phyloP scores from a whole-genome alignment of 192 early-diverging fungal species.

The Coemansia sp. region DNA sequence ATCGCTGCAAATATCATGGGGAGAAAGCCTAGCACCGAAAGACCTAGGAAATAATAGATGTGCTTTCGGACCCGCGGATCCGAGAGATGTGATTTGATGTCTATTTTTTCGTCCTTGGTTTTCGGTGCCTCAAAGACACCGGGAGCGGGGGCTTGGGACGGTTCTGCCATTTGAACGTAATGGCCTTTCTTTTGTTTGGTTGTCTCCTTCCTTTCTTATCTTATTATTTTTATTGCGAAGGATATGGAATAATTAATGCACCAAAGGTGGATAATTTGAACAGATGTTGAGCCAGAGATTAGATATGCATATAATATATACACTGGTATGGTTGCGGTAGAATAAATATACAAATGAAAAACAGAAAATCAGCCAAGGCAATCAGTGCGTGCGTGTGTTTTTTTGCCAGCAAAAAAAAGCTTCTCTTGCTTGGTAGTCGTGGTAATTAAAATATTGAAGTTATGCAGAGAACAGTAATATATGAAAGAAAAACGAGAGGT shows the following conservation, averaged over 20 bases:
- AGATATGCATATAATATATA: constrained; percentile 1
- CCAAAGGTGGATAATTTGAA: neutral
- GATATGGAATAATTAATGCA: neutral
- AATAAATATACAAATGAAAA: constrained; percentile 2
- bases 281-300: neutral
- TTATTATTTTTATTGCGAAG: neutral
- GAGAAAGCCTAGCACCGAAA: constrained; percentile 23
- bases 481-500: neutral
- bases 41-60: constrained; percentile 15
- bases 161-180: neutral
- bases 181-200: neutral
- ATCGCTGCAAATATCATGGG: constrained; percentile 41
- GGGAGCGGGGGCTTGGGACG: constrained; percentile 17
- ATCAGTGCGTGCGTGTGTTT: neutral
- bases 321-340: neutral
- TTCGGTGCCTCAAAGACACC: neutral
- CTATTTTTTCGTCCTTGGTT: neutral
- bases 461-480: neutral
- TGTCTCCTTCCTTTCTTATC: neutral
- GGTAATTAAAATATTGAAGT: constrained; percentile 1
- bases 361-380: neutral
- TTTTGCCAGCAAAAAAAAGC: neutral
- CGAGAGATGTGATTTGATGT: neutral
- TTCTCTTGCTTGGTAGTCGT: neutral
- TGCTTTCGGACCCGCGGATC: constrained; percentile 18